These are phyloP conservation scores for Capsicum rhomboideum DNA, from an alignment of 257 asterid genomes.

Conservation along the genomic window DNA sequence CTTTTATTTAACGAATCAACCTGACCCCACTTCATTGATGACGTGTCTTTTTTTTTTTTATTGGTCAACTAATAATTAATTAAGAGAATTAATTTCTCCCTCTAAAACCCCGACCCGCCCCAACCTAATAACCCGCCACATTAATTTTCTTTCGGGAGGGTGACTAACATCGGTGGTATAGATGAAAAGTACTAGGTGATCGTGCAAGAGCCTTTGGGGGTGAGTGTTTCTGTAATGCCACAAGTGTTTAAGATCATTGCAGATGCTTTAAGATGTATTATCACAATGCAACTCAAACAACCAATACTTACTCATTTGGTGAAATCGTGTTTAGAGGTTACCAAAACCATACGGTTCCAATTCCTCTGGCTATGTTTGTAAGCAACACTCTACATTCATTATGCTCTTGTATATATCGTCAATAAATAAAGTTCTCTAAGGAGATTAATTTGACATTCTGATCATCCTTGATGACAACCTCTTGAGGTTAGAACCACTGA, in stretches of 20 bases:
- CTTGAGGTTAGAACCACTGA: too few species aligned
- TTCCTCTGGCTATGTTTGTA: slow-evolving; percentile 42
- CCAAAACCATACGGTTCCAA: slow-evolving; percentile 36
- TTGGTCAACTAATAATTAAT: too few species aligned
- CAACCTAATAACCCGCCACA: too few species aligned
- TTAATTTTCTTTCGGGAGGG: too few species aligned
- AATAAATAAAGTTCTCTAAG: neutral
- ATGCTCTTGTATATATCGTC: neutral
- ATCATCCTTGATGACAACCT: too few species aligned
- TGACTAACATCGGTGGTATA: slow-evolving; percentile 35
- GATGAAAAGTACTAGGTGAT: slow-evolving; percentile 45
- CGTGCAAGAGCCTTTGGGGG: slow-evolving; percentile 44
- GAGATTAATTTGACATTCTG: too few species aligned
- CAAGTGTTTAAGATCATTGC: slow-evolving; percentile 25
- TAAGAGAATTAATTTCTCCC: too few species aligned
- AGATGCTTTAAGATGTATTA: slow-evolving; percentile 37
- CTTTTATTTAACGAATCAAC: too few species aligned
- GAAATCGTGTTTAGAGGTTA: slow-evolving; percentile 42
- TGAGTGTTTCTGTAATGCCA: slow-evolving; percentile 29
- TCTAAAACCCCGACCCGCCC: too few species aligned
- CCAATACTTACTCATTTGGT: slow-evolving; percentile 39
- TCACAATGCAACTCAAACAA: slow-evolving; percentile 33
- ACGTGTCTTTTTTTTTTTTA: too few species aligned
- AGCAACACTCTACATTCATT: slow-evolving; percentile 21
- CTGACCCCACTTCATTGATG: too few species aligned